Conservation (phyloP, 2,329 filamentous ascomycete species). For the Microcyclospora pomicola region DNA sequence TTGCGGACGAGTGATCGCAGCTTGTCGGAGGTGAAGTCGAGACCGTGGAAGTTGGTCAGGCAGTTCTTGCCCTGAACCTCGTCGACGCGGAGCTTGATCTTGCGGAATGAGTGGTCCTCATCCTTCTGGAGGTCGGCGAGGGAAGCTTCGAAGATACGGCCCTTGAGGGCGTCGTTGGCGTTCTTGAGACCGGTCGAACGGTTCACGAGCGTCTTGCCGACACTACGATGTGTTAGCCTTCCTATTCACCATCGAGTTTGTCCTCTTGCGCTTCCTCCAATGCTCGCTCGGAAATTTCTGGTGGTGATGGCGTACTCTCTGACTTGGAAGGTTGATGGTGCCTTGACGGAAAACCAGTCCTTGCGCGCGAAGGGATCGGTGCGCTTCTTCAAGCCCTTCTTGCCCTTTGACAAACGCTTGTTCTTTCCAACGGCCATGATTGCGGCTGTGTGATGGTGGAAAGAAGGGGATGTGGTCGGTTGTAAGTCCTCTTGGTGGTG, state of each 20-base stretch:
- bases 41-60: slow-evolving; percentile 99
- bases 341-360: slow-evolving; percentile 99
- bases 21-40: slow-evolving; percentile 99
- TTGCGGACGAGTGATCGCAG: slow-evolving; percentile 97
- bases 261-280: slow-evolving; percentile 1
- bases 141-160: slow-evolving; percentile 96
- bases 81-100: slow-evolving; percentile 96
- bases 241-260: neutral
- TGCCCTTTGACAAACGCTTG: slow-evolving; percentile 99
- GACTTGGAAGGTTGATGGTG: slow-evolving; percentile 86
- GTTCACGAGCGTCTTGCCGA: slow-evolving; percentile 99
- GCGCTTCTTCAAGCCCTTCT: slow-evolving; percentile 99
- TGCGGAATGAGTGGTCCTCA: slow-evolving; percentile 99
- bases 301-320: slow-evolving; percentile 64
- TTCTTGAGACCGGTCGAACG: slow-evolving; percentile 99
- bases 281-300: slow-evolving; percentile 5
- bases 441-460: slow-evolving; percentile 10
- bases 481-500: too few relatives aligned
- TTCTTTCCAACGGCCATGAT: slow-evolving; percentile 80
- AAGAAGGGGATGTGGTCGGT: too few relatives aligned
- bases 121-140: slow-evolving; percentile 99
- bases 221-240: slow-evolving; percentile 47
- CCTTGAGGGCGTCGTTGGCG: slow-evolving; percentile 98
- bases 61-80: slow-evolving; percentile 99
- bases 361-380: slow-evolving; percentile 95